These are phyloP conservation scores for Blastocrithidia nonstop DNA, from an alignment of 208 protist genomes.

Conservation along the genomic window DNA sequence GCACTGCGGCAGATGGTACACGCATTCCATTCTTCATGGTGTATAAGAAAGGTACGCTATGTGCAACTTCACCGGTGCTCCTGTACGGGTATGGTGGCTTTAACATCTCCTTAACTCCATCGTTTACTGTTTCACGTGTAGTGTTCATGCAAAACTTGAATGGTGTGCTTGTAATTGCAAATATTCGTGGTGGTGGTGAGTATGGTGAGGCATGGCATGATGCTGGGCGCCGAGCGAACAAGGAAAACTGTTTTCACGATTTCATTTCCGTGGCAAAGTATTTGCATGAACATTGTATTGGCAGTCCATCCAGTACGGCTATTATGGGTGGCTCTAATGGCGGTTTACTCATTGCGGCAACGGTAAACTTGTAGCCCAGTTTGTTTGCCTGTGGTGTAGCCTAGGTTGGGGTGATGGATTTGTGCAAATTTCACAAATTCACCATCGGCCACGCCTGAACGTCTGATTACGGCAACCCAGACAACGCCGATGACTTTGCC, in stretches of 20 bases:
- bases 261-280: slow-evolving; percentile 65
- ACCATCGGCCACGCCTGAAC: slow-evolving; percentile 89
- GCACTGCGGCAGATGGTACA: slow-evolving; percentile 81
- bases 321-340: slow-evolving; percentile 92
- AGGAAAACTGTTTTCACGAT: slow-evolving; percentile 87
- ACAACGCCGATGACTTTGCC: slow-evolving; percentile 85
- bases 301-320: slow-evolving; percentile 65
- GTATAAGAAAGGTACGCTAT: slow-evolving; percentile 54
- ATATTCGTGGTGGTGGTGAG: slow-evolving; percentile 92
- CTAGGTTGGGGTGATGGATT: slow-evolving; percentile 88
- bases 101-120: slow-evolving; percentile 73
- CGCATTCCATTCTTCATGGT: slow-evolving; percentile 91
- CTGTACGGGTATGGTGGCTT: slow-evolving; percentile 94
- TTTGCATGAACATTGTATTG: slow-evolving; percentile 58
- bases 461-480: slow-evolving; percentile 87
- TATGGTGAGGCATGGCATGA: slow-evolving; percentile 91
- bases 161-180: slow-evolving; percentile 80
- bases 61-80: slow-evolving; percentile 44
- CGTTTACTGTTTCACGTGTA: slow-evolving; percentile 52
- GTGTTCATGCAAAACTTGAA: slow-evolving; percentile 71
- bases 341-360: slow-evolving; percentile 85
- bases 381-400: slow-evolving; percentile 70
- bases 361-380: slow-evolving; percentile 81
- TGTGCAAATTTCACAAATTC: slow-evolving; percentile 93
- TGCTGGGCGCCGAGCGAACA: slow-evolving; percentile 50